Conservation (phyloP, 164 flowering plant species). For the Pachysandra terminalis region DNA sequence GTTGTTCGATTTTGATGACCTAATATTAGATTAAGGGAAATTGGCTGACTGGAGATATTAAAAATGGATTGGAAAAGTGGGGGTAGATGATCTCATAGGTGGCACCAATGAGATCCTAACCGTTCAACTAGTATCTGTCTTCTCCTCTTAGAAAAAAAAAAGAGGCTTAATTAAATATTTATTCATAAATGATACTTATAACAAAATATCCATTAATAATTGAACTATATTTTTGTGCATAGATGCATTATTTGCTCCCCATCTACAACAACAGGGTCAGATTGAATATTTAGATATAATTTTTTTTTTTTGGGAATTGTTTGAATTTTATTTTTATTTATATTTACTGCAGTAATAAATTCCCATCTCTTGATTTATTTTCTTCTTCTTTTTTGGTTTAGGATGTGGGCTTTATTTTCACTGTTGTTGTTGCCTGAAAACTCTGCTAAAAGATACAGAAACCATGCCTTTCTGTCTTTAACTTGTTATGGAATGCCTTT, state of each 20-base stretch:
- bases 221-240: background rate
- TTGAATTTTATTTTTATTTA: background rate
- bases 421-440: conserved; percentile 33
- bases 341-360: conserved; percentile 24
- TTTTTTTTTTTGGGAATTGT: conserved; percentile 7
- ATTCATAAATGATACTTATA: too few relatives aligned
- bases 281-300: conserved; percentile 11
- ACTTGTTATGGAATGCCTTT: conserved; percentile 39
- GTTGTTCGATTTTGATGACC: too few relatives aligned
- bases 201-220: too few relatives aligned
- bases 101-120: too few relatives aligned
- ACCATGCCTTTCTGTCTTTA: conserved; percentile 52
- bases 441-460: conserved; percentile 35
- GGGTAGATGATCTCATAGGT: too few relatives aligned
- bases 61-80: too few relatives aligned
- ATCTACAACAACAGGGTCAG: conserved; percentile 23
- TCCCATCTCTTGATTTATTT: conserved; percentile 17
- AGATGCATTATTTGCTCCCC: conserved; percentile 17
- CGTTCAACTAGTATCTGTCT: too few relatives aligned
- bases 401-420: conserved; percentile 28
- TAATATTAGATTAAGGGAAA: too few relatives aligned
- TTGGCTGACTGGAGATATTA: too few relatives aligned
- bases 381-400: too few relatives aligned
- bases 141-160: too few relatives aligned
- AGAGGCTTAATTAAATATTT: too few relatives aligned